Evolutionary conservation across 2,329 filamentous ascomycete genomes (phyloP).

Genomic region (Neofusicoccum kwambonambiense): DNA sequence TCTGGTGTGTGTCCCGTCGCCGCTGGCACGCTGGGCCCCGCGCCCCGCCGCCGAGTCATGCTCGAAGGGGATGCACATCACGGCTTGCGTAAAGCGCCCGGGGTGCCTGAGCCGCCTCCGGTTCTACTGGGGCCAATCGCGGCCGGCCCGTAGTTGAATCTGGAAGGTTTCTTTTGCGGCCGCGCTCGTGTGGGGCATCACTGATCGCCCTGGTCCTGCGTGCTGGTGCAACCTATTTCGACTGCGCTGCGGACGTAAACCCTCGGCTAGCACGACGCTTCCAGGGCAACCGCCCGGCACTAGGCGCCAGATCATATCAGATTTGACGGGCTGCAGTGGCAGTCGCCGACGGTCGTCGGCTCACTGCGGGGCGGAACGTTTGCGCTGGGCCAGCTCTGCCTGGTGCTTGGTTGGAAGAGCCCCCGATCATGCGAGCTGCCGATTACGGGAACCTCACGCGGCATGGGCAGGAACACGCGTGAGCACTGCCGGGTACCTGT

Average conservation of each 20-base stretch:
- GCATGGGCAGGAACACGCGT: neutral
- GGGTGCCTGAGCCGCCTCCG: neutral
- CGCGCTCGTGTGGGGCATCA: too few species aligned
- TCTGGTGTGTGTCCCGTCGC: too few species aligned
- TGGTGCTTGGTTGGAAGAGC: neutral
- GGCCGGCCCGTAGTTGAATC: too few species aligned
- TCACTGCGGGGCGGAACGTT: too few species aligned
- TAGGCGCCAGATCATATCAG: neutral
- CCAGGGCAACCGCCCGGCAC: neutral
- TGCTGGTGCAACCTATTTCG: neutral
- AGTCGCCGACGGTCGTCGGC: too few species aligned
- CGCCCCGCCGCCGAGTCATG: neutral
- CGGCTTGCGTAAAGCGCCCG: too few species aligned
- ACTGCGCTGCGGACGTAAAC: neutral
- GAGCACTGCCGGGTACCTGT: neutral
- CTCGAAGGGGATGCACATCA: too few species aligned
- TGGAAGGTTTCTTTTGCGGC: too few species aligned
- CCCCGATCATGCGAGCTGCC: slow-evolving; percentile 5
- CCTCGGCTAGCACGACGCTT: neutral
- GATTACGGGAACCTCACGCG: slow-evolving; percentile 10
- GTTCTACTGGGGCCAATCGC: neutral
- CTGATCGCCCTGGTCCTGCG: too few species aligned
- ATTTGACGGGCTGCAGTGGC: neutral
- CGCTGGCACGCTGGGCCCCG: too few species aligned
- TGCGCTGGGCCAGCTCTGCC: neutral